phyloP scores from a whole-genome alignment of 306 rosid genomes.

The Echinosophora koreensis region DNA sequence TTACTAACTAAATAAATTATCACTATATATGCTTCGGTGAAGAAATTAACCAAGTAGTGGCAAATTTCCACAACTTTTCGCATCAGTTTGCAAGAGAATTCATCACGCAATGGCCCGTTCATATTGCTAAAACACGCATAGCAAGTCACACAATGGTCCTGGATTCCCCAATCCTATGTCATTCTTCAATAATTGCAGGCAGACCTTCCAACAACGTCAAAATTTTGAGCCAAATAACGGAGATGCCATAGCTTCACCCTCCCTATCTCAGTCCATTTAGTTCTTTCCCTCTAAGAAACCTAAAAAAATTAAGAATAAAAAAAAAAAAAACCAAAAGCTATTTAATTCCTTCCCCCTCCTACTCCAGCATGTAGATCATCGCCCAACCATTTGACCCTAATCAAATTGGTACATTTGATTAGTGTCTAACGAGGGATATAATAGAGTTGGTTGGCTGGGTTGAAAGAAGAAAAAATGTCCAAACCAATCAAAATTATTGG shows the following conservation, averaged over 20 bases:
- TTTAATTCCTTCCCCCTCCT: not conserved
- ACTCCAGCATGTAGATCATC: not conserved
- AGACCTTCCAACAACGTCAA: slow-evolving; percentile 4
- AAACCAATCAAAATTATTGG: too few relatives aligned
- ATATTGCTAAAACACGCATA: not conserved
- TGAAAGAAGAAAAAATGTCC: too few relatives aligned
- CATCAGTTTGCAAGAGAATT: slow-evolving; percentile 16
- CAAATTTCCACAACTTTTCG: slow-evolving; percentile 34
- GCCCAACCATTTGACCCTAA: slow-evolving; percentile 14
- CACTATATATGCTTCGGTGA: too few relatives aligned
- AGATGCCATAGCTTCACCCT: not conserved
- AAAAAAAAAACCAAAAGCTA: not conserved
- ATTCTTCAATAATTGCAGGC: slow-evolving; percentile 1
- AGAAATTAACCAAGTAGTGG: not conserved
- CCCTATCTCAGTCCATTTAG: not conserved
- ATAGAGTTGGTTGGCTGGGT: too few relatives aligned
- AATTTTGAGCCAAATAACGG: not conserved
- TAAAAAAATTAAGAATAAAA: not conserved
- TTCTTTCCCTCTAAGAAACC: slow-evolving; percentile 13
- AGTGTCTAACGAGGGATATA: too few relatives aligned
- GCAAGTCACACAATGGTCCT: not conserved
- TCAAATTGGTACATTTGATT: not conserved
- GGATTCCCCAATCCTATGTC: not conserved
- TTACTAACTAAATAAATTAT: not conserved
- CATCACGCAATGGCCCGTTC: not conserved